Percentiles rank a stretch among this genome's conserved stretches.
Evolutionary conservation across 2,329 filamentous ascomycete species (phyloP).

Genomic region (Coleophoma eucalyptorum): DNA sequence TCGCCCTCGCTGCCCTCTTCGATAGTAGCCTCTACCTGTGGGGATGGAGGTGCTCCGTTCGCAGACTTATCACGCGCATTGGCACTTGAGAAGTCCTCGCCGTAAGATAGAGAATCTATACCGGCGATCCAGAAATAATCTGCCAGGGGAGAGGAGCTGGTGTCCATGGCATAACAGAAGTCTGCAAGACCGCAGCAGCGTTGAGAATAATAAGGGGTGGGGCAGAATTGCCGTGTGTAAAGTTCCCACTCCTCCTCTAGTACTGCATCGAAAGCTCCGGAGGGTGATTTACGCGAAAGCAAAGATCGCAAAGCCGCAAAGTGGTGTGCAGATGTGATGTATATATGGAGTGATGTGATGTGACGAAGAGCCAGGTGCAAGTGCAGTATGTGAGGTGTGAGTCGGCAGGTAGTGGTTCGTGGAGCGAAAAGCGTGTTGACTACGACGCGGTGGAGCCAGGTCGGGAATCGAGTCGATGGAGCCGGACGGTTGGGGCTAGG

Average conservation of each 20-base stretch:
- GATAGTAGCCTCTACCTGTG: conserved; percentile 53
- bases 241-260: background rate
- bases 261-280: background rate
- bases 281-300: background rate
- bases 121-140: conserved; percentile 77
- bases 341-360: too few species aligned
- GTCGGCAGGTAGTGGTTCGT: background rate
- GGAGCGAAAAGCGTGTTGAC: too few species aligned
- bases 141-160: conserved; percentile 59
- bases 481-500: too few species aligned
- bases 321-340: background rate
- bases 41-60: conserved; percentile 20
- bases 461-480: too few species aligned
- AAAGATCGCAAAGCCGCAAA: too few species aligned
- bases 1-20: conserved; percentile 53
- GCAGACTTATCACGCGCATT: conserved; percentile 16
- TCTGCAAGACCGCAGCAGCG: background rate
- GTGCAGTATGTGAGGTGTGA: too few species aligned
- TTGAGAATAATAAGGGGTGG: background rate
- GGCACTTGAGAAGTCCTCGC: conserved; percentile 42
- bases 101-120: conserved; percentile 63
- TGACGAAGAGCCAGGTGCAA: too few species aligned
- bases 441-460: too few species aligned
- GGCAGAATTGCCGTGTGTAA: conserved; percentile 1
- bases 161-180: conserved; percentile 25